Evolutionary conservation across 2,329 filamentous ascomycete genomes (phyloP), one percentile per base, ranked within the genome.

Genomic region (Aureobasidium lini): DNA sequence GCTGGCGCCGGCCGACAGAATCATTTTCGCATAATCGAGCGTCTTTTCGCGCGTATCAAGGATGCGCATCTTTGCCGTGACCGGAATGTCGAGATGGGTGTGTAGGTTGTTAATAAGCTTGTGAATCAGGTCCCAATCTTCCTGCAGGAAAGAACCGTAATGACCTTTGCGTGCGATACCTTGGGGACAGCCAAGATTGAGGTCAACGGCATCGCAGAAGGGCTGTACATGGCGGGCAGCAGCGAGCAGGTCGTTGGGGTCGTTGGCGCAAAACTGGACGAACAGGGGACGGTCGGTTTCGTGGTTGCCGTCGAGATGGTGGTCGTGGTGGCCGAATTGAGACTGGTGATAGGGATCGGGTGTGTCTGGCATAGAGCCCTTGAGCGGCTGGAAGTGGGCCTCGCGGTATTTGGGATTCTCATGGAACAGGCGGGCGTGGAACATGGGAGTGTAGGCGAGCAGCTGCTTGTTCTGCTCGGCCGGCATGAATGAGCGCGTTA

Each of bases 131-230:
- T 86, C 84, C 78, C 90, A 91, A 68, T 97, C 88, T 71, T 99
- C 94, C 73, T 99, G 94, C 65, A 99, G 73, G 69, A 97, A 99
- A 0, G 93, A 88, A 23, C 94, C 94, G 69, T 99, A 99, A 71
- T 89, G 86, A 8, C 94, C 94, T 71, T 88, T 89, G 71, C 84
- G 84, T 36, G 94, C 94, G 65, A 99, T 99, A 1, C 93, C 93
- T 71, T 99, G 94, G 0, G 94, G 94, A 74, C 94, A 99, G 7
- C 94, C 94, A 4, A 99, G 79, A 71, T 99, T 99, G 66, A 99
- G 76, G 72, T 99, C 94, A 3, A 99, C 88, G 7, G 94, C 94
- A 71, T 99, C 94, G 73, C 93, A 97, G 72, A 92, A 89, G 0
- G 90, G 89, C 5, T 88, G 86, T 0, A 90, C 92, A 62, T 86